Evolutionary conservation across 441 rosid genomes (phyloP).

Genomic region (Iberis amara): DNA sequence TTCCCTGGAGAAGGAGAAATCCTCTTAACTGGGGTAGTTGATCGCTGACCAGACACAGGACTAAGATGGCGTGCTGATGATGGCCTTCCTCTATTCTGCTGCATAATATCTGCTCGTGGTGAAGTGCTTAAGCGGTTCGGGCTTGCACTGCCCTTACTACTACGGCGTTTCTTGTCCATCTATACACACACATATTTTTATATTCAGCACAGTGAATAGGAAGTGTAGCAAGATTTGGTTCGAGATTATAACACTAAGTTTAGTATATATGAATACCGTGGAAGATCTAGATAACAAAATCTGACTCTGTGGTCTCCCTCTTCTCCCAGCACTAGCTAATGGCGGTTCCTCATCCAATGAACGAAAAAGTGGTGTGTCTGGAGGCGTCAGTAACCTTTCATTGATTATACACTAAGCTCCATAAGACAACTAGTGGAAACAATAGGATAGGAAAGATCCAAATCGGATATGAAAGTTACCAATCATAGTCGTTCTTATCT

Average conservation of each 20-base stretch:
- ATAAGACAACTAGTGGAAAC: constrained; percentile 31
- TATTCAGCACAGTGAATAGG: constrained; percentile 7
- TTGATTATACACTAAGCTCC: constrained; percentile 31
- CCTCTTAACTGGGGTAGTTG: constrained; percentile 68
- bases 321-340: constrained; percentile 43
- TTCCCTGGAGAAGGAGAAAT: constrained; percentile 62
- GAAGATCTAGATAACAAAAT: constrained; percentile 90
- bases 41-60: constrained; percentile 46
- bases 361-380: constrained; percentile 94
- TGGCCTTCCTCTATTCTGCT: constrained; percentile 80
- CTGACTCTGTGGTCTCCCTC: constrained; percentile 91
- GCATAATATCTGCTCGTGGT: constrained; percentile 65
- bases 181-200: constrained; percentile 33
- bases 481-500: constrained; percentile 96
- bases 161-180: constrained; percentile 93
- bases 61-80: constrained; percentile 72
- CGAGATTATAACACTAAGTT: constrained; percentile 4
- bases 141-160: constrained; percentile 95
- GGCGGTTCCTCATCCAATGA: constrained; percentile 83
- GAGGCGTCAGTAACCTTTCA: constrained; percentile 94
- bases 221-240: constrained; percentile 16
- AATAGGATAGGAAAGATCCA: constrained; percentile 9
- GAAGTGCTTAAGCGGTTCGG: constrained; percentile 94
- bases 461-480: constrained; percentile 40
- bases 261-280: constrained; percentile 46